Evolutionary conservation across 1,284 basidiomycete genomes (phyloP), one percentile per base, ranked within the genome.

Genomic region (Boletus smithii): DNA sequence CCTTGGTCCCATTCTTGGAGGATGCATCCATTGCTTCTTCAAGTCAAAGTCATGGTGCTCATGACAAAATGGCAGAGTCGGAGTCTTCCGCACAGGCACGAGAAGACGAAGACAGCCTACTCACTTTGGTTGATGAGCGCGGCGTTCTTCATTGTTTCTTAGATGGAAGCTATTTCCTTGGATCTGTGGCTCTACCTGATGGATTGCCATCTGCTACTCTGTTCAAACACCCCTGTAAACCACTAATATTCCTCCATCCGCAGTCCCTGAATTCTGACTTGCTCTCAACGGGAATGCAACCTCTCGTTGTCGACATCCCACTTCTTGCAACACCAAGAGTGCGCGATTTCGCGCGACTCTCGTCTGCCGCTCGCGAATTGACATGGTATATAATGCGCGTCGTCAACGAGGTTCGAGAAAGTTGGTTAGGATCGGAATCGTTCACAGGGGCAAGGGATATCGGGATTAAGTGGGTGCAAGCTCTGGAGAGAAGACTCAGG

Each of bases 121-220:
- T 90, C 17, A 72, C 74, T 24, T 73, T 81, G 33, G 65, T 79
- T 16, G 85, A 88, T 59, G 69, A 74, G 44, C 52, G 64, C 18
- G 85, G 88, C 6, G 62, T 64, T 50, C 61, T 88, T 39, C 75
- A 83, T 60, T 76, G 70, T 55, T 90, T 81, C 64, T 70, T 93
- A 40, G 90, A 94, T 59, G 91, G 91, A 20, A 80, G 80, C 50
- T 91, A 88, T 67, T 79, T 85, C 37, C 73, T 95, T 27, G 91
- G 92, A 30, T 71, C 76, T 29, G 65, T 86, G 34, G 38, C 46
- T 51, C 49, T 63, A 18, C 52, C 60, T 56, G 32, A 53, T 79
- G 31, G 73, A 70, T 32, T 54, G 54, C 42, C 62, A 66, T 63
- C 68, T 22, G 59, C 67, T 32, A 69, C 75, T 33, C 56, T 85